phyloP scores from a whole-genome alignment of 2,329 filamentous ascomycete genomes.

The Beauveria brongniartii region DNA sequence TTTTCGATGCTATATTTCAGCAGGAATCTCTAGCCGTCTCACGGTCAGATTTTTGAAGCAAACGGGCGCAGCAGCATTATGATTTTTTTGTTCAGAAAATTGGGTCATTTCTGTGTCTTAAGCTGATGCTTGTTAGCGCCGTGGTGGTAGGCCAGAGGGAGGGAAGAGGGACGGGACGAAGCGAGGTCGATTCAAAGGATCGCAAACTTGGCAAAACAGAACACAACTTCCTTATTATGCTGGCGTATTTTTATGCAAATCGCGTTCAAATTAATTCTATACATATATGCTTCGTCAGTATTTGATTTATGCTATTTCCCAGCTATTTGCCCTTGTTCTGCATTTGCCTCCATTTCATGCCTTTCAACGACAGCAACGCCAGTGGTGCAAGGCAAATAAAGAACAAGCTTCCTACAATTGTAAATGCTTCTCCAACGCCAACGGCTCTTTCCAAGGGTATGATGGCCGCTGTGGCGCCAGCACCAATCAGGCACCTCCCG shows the following conservation, averaged over 20 bases:
- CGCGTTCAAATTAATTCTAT: too few species aligned
- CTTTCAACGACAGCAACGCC: slow-evolving; percentile 32
- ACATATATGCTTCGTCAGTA: too few species aligned
- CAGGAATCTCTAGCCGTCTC: neutral
- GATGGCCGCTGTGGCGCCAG: slow-evolving; percentile 42
- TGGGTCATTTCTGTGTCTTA: neutral
- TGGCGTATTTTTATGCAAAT: too few species aligned
- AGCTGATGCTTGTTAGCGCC: neutral
- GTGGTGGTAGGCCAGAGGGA: too few species aligned
- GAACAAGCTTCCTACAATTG: slow-evolving; percentile 36
- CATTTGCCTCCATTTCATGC: slow-evolving; percentile 34
- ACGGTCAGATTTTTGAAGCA: neutral
- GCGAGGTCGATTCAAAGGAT: neutral
- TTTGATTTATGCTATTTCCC: too few species aligned
- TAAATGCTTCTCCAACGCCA: slow-evolving; percentile 45
- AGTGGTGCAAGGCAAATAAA: slow-evolving; percentile 32
- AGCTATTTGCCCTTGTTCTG: slow-evolving; percentile 18
- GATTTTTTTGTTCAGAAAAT: neutral
- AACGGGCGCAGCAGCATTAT: neutral
- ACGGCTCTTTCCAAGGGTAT: slow-evolving; percentile 42
- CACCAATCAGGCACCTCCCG: slow-evolving; percentile 46
- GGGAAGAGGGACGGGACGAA: too few species aligned
- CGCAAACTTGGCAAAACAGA: neutral
- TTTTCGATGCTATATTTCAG: neutral
- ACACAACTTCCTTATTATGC: too few species aligned